Evolutionary conservation across 768 basidiomycete genomes (phyloP).

Genomic region (Tremella fuciformis): DNA sequence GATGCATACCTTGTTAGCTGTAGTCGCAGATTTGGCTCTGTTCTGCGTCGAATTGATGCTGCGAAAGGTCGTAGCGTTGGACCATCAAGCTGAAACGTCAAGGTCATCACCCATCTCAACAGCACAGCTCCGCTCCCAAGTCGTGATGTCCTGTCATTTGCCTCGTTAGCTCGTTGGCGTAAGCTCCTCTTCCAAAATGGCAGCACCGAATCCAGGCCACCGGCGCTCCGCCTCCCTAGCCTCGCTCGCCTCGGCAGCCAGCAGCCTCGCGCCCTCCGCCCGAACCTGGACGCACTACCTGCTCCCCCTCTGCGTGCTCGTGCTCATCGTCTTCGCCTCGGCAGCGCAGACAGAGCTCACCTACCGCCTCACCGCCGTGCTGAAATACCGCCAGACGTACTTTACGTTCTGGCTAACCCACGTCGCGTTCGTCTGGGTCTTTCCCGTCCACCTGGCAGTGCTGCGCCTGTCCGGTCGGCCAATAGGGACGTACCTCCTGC

Average conservation of each 20-base stretch:
- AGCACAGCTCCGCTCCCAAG: too few species aligned
- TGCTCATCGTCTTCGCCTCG: constrained; percentile 41
- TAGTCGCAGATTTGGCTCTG: too few species aligned
- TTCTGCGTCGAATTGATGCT: too few species aligned
- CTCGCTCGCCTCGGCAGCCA: constrained; percentile 10
- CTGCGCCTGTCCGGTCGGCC: constrained; percentile 53
- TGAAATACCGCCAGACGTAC: constrained; percentile 81
- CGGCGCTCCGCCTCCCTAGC: constrained; percentile 5
- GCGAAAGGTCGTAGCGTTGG: too few species aligned
- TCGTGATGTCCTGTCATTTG: too few species aligned
- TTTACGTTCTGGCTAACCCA: constrained; percentile 88
- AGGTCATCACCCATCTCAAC: too few species aligned
- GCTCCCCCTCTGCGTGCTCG: constrained; percentile 39
- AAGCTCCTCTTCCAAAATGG: too few species aligned
- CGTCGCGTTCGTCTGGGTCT: constrained; percentile 68
- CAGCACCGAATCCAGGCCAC: background rate
- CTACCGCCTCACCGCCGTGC: constrained; percentile 67
- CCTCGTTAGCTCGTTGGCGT: too few species aligned
- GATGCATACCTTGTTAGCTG: too few species aligned
- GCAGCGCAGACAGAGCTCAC: constrained; percentile 49
- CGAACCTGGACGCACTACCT: constrained; percentile 9
- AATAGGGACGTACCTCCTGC: background rate
- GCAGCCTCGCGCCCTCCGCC: constrained; percentile 3
- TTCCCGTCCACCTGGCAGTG: constrained; percentile 75
- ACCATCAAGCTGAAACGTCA: too few species aligned